Evolutionary conservation across 768 basidiomycete genomes (phyloP).

Genomic region (Tubosaeta brunneosetosa): DNA sequence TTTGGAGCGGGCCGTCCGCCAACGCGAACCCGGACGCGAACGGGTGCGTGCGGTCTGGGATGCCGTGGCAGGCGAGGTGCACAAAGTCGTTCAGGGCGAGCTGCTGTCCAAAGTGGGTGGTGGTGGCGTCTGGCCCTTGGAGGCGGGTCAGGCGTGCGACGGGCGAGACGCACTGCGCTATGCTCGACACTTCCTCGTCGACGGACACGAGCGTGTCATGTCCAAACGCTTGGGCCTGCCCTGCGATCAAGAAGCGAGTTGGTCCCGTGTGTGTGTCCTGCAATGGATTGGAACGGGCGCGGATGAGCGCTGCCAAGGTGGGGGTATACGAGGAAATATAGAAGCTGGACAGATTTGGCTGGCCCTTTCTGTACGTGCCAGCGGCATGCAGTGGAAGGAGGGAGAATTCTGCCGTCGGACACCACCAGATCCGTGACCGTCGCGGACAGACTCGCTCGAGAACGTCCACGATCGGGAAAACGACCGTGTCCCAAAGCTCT

Average conservation of each 20-base stretch:
- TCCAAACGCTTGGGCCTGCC: too few relatives aligned
- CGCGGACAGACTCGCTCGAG: neutral
- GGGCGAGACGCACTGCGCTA: neutral
- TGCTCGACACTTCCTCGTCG: neutral
- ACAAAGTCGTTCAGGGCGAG: neutral
- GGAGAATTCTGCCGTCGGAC: too few relatives aligned
- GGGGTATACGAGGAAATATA: too few relatives aligned
- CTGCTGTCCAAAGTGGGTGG: neutral
- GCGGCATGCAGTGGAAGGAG: too few relatives aligned
- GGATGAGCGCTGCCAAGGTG: too few relatives aligned
- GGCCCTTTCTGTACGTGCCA: too few relatives aligned
- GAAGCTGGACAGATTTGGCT: too few relatives aligned
- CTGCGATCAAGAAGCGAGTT: too few relatives aligned
- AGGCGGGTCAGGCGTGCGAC: neutral
- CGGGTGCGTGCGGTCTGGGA: neutral
- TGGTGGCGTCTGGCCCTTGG: neutral
- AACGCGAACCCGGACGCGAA: neutral
- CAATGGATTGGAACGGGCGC: too few relatives aligned
- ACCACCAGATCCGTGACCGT: neutral
- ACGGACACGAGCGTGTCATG: too few relatives aligned
- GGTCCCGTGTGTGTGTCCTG: too few relatives aligned
- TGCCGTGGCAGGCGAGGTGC: neutral
- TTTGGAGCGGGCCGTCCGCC: neutral
- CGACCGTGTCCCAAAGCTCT: constrained; percentile 14
- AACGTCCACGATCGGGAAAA: constrained; percentile 8